phyloP scores from a whole-genome alignment of 140 eudicot genomes.

The Senecio squalidus region DNA sequence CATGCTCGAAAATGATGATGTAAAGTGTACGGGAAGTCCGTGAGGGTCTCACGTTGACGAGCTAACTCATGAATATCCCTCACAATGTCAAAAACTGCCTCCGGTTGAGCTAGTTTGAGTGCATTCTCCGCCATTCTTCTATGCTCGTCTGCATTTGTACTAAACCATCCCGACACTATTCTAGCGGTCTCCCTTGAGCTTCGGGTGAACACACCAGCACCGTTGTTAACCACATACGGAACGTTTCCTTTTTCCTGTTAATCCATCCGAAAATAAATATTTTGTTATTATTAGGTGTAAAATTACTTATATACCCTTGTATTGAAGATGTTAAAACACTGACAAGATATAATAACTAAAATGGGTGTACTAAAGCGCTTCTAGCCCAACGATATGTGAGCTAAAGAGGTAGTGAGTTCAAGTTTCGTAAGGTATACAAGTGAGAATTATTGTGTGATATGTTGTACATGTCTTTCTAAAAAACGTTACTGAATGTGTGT shows the following conservation, averaged over 20 bases:
- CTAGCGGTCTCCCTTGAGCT: conserved; percentile 58
- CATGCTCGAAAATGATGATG: conserved; percentile 57
- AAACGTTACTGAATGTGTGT: neutral
- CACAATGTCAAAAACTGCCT: conserved; percentile 79
- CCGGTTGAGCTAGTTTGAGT: conserved; percentile 64
- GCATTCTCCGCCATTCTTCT: conserved; percentile 66
- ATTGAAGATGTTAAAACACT: neutral
- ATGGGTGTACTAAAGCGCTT: too few relatives aligned
- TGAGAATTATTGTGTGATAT: too few relatives aligned
- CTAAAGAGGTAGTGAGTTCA: too few relatives aligned
- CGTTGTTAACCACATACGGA: conserved; percentile 73
- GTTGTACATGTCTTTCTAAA: too few relatives aligned
- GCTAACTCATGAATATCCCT: conserved; percentile 71
- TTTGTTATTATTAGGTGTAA: neutral
- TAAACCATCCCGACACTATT: conserved; percentile 74
- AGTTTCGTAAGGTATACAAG: too few relatives aligned
- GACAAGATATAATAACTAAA: neutral
- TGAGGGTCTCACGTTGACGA: conserved; percentile 52
- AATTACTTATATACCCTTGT: neutral
- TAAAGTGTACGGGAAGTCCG: conserved; percentile 48
- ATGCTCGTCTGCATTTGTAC: conserved; percentile 51
- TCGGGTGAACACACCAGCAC: conserved; percentile 75
- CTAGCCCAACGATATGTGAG: too few relatives aligned
- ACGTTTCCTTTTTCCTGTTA: conserved; percentile 79
- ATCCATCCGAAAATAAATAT: neutral